Evolutionary conservation across 805 yeast genomes (phyloP), one percentile per base, ranked within the genome.

Genomic region (Millerozyma miso): DNA sequence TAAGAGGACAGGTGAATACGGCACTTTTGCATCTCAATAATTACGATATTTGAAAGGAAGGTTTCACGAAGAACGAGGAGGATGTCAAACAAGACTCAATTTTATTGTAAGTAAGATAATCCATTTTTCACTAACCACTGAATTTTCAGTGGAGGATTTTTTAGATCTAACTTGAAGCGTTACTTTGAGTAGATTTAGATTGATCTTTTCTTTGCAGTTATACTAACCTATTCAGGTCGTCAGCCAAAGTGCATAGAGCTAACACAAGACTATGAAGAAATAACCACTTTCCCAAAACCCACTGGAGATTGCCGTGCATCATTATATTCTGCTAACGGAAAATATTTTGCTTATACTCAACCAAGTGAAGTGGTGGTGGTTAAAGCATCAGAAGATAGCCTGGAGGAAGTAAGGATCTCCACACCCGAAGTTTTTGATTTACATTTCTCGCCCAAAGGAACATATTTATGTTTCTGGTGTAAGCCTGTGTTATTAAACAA

Each of bases 381-480:
- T 36, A 74, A 79, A 53, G 75, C 91, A n/a, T 64, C 64, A 6
- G 56, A 73, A 29, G 50, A 85, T 16, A 64, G 69, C 4, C 53
- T 66, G 14, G 35, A 63, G 15, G 58, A 76, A 35, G 67, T 73
- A 42, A 68, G 63, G 36, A 63, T 88, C 39, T 80, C 76, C 31
- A 66, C 81, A 38, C 58, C 70, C 26, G 95, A 88, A 49, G 86
- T 83, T 14, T 81, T 83, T 55, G 97, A 93, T 59, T 60, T 93
- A 54, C 79, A 80, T 47, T 89, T 93, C 62, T 87, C 96, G n/a
- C 96, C 97, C 7, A 72, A 78, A 38, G 98, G 97, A 13, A 79
- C 80, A 37, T 90, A 73, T 58, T 64, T 93, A 49, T 79, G 87
- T 49, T 80, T 95, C 32, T 93, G 97, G 97, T 88, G 88, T 52